A percentile compares a stretch with the other conserved stretches of the same genome.
Evolutionary conservation across 495 filamentous ascomycete genomes (phyloP).

Genomic region (Daldinia vernicosa): DNA sequence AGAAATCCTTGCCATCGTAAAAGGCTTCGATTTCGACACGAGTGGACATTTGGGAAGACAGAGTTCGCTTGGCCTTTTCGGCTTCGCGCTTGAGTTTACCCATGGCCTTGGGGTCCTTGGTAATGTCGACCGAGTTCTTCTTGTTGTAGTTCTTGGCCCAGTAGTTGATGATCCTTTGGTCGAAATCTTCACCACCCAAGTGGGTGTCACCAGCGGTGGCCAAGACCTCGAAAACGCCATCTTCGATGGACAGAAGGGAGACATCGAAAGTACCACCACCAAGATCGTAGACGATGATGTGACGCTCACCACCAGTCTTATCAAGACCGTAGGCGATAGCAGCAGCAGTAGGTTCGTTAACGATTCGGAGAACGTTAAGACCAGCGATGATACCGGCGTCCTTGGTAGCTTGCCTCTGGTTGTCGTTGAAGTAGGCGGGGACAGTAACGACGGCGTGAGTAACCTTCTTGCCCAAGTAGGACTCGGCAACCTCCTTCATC

Average conservation of each 20-base stretch:
- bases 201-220: conserved; percentile 99
- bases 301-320: conserved; percentile 84
- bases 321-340: conserved; percentile 90
- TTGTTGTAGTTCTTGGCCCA: conserved; percentile 99
- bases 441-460: conserved; percentile 98
- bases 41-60: conserved; percentile 98
- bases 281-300: conserved; percentile 97
- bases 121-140: conserved; percentile 91
- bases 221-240: conserved; percentile 97
- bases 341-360: conserved; percentile 92
- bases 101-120: conserved; percentile 98
- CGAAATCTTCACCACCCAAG: conserved; percentile 99
- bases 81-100: conserved; percentile 99
- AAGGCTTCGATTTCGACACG: conserved; percentile 98
- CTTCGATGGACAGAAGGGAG: conserved; percentile 94
- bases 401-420: conserved; percentile 97
- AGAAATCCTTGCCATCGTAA: conserved; percentile 97
- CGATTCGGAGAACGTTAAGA: conserved; percentile 95
- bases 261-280: conserved; percentile 99
- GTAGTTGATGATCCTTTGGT: conserved; percentile 97
- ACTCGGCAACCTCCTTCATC: conserved; percentile 98
- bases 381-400: conserved; percentile 95
- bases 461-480: conserved; percentile 92
- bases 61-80: conserved; percentile 99
- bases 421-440: conserved; percentile 99